phyloP scores from a whole-genome alignment of 768 basidiomycete species.

The Antrodiella citrinella region DNA sequence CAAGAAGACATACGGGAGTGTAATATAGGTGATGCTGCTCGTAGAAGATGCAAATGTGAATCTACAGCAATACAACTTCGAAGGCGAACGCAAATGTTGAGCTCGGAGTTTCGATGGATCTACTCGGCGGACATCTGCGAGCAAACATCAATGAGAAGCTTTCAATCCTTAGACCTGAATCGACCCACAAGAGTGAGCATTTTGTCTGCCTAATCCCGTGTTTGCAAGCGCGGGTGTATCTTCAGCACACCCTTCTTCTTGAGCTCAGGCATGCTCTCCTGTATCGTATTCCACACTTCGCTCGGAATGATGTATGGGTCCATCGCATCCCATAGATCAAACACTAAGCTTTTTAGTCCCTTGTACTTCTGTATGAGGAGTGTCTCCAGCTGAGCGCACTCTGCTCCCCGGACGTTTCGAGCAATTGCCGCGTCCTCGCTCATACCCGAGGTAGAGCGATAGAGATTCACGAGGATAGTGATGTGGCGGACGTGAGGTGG shows the following conservation, averaged over 20 bases:
- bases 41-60: too few relatives aligned
- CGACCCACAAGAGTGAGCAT: too few relatives aligned
- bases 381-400: background rate
- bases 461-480: background rate
- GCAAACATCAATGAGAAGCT: too few relatives aligned
- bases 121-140: too few relatives aligned
- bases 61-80: too few relatives aligned
- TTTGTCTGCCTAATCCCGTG: too few relatives aligned
- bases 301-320: background rate
- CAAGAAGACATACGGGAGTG: too few relatives aligned
- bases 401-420: background rate
- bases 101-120: too few relatives aligned
- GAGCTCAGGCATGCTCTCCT: background rate
- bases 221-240: background rate
- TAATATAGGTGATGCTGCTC: too few relatives aligned
- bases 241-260: background rate
- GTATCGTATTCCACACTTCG: background rate
- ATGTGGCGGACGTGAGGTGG: background rate
- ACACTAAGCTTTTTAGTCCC: background rate
- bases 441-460: background rate
- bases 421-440: background rate
- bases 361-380: background rate
- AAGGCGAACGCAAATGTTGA: too few relatives aligned
- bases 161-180: too few relatives aligned
- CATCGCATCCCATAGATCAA: background rate